Percentiles rank a stretch among this genome's conserved stretches.
Conservation (phyloP, 345 rosid genomes). For the Eucalyptus guilfoylei region DNA sequence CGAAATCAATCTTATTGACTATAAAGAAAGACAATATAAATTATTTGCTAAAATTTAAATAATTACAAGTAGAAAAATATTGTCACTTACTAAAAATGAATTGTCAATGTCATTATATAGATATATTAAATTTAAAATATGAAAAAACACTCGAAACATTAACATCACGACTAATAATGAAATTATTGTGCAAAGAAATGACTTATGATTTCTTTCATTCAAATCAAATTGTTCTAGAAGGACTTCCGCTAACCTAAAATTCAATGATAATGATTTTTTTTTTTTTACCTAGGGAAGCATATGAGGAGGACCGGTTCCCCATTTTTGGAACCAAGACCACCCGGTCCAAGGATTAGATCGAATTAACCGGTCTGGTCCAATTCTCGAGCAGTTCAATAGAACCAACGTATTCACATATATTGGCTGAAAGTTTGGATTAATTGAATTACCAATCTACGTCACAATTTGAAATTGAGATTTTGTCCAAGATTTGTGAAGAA, state of each 20-base stretch:
- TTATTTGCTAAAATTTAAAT: no score
- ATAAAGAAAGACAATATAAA: neutral
- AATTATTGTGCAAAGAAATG: neutral
- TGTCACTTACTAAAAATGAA: neutral
- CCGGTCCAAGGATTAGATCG: no score
- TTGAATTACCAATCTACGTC: no score
- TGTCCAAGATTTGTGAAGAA: no score
- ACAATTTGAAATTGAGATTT: accelerated
- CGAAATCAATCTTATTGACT: neutral
- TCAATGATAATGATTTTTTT: no score
- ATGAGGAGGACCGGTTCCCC: accelerated
- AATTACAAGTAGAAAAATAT: no score
- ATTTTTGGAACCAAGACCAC: no score
- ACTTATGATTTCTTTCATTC: accelerated
- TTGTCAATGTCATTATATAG: neutral
- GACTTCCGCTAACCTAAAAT: neutral
- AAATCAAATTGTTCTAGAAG: no score
- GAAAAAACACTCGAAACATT: neutral
- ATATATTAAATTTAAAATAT: no score
- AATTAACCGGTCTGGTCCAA: accelerated
- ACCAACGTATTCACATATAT: no score
- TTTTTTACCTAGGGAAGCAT: no score
- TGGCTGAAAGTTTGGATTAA: no score
- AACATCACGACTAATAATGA: neutral
- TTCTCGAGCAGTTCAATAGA: accelerated